Evolutionary conservation across 2,329 filamentous ascomycete species (phyloP), one percentile per base, ranked within the genome.

Genomic region (Ambrosiella beaveri): DNA sequence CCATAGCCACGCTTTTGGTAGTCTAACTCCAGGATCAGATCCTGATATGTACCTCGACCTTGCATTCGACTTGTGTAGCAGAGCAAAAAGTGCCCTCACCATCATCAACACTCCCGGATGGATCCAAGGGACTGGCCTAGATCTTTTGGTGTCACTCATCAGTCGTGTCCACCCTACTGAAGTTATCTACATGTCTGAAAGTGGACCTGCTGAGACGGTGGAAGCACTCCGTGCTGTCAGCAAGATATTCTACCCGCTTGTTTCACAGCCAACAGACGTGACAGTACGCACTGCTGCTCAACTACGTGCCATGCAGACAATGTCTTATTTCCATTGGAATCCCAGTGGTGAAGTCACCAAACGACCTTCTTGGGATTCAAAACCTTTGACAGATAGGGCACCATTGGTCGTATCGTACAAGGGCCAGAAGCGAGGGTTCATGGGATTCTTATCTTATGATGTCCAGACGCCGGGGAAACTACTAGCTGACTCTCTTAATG

Each of bases 61-160:
- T 62, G 78, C 78, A 0, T 66, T 75, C 9, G 80, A 89, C 61
- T 73, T 93, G 0, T 75, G 81, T 58, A 68, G 74, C 0, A 73
- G 77, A 44, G 86, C 85, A 65, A 73, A 70, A 27, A 68, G 71
- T 7, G 72, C 68, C 11, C 81, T 85, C 0, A 70, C 90, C 0
- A 68, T 91, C 6, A 74, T 91, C 64, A 90, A 91, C 65, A 86
- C 83, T 0, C 80, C 85, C 1, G 84, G 85, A 2, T 88, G 85
- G 82, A 77, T 87, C 27, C 78, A 83, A 60, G 84, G 84, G 0
- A 81, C 84, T 0, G 85, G 85, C 0, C 73, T 88, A 0, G 79
- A 83, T 62, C 71, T 87, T 0, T 69, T 90, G 0, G 70, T 74
- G 5, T 74, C 78, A 9, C 67, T 89, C 3, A 74, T 85, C 39